A percentile compares a stretch with the other conserved stretches of the same genome.
phyloP scores from a whole-genome alignment of 2,329 filamentous ascomycete genomes.

The Tolypocladium paradoxum region DNA sequence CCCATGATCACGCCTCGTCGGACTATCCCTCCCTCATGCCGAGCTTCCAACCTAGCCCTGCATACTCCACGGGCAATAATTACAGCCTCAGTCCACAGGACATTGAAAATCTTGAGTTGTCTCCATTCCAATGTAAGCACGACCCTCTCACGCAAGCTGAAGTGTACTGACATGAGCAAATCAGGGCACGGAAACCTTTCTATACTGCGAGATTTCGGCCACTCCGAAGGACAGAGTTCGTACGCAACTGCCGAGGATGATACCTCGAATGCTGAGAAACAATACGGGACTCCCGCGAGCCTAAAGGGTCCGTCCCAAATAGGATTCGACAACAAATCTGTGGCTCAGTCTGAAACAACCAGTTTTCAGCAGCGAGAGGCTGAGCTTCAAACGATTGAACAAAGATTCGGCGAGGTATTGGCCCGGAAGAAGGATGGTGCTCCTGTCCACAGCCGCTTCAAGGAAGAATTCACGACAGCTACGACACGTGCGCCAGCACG shows the following conservation, averaged over 20 bases:
- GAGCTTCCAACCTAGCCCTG: constrained; percentile 22
- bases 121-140: constrained; percentile 22
- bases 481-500: constrained; percentile 4
- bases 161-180: background rate
- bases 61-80: constrained; percentile 13
- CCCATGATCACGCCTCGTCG: constrained; percentile 15
- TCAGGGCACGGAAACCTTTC: constrained; percentile 13
- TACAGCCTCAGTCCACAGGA: constrained; percentile 20
- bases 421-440: constrained; percentile 16
- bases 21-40: constrained; percentile 21
- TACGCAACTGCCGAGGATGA: constrained; percentile 15
- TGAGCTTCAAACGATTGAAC: constrained; percentile 27
- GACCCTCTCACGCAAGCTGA: background rate
- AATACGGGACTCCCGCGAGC: background rate
- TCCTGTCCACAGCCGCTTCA: constrained; percentile 27
- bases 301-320: background rate
- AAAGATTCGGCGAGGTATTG: constrained; percentile 26
- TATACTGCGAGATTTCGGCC: constrained; percentile 6
- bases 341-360: constrained; percentile 21
- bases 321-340: constrained; percentile 4
- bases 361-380: constrained; percentile 26
- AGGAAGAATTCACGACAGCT: constrained; percentile 22
- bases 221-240: constrained; percentile 13
- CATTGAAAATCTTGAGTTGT: constrained; percentile 22
- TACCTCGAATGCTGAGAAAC: background rate